These are phyloP conservation scores for Cinnamomum chago DNA, from an alignment of 164 flowering plant genomes.

Conservation along the genomic window DNA sequence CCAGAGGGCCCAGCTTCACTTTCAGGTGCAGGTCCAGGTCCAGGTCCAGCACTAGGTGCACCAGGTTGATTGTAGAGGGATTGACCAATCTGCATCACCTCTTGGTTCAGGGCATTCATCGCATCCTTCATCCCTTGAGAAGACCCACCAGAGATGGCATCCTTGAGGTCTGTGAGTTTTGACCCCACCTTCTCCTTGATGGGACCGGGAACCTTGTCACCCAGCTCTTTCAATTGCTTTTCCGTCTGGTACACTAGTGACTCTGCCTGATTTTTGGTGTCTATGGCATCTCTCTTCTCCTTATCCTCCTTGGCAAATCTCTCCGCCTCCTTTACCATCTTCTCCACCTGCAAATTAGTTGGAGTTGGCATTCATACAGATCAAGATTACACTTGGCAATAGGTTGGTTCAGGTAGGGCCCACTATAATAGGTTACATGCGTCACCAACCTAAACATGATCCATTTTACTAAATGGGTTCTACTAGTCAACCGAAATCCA, in stretches of 20 bases:
- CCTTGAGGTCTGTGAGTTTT: slow-evolving; percentile 58
- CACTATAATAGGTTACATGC: not conserved
- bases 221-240: slow-evolving; percentile 74
- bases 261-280: slow-evolving; percentile 80
- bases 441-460: not conserved
- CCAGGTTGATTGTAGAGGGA: slow-evolving; percentile 70
- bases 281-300: slow-evolving; percentile 78
- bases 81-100: slow-evolving; percentile 79
- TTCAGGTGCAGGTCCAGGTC: slow-evolving; percentile 35
- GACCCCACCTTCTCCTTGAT: slow-evolving; percentile 71
- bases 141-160: slow-evolving; percentile 53
- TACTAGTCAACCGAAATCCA: not conserved
- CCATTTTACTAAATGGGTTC: not conserved
- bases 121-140: slow-evolving; percentile 68
- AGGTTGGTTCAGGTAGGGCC: not conserved
- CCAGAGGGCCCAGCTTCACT: slow-evolving; percentile 30
- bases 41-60: slow-evolving; percentile 28
- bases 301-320: slow-evolving; percentile 69
- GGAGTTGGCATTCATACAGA: not conserved
- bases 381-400: not conserved
- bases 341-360: slow-evolving; percentile 43
- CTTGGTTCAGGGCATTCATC: slow-evolving; percentile 70
- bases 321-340: slow-evolving; percentile 73
- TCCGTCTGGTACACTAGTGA: slow-evolving; percentile 77
- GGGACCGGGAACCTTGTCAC: slow-evolving; percentile 65